phyloP scores from a whole-genome alignment of 345 rosid species.

The Bruguiera parviflora region DNA sequence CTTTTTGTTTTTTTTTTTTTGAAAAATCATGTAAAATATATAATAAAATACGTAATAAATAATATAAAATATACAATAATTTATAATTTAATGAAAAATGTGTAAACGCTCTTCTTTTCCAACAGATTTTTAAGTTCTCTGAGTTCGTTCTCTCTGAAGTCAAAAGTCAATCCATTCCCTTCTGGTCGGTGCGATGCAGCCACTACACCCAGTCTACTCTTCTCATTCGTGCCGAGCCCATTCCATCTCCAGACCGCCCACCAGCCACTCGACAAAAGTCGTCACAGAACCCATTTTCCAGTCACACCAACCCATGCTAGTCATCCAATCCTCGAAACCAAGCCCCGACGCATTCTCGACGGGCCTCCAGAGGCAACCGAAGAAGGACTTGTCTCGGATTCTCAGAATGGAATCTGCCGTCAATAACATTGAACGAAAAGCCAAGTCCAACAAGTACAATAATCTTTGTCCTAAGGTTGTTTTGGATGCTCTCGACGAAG shows the following conservation, averaged over 20 bases:
- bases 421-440: slow-evolving; percentile 59
- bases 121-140: no score
- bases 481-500: slow-evolving; percentile 81
- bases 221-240: neutral
- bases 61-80: no score
- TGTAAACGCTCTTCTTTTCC: no score
- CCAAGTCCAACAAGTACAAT: slow-evolving; percentile 62
- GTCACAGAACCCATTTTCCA: slow-evolving; percentile 14
- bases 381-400: slow-evolving; percentile 58
- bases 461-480: slow-evolving; percentile 82
- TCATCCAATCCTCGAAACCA: slow-evolving; percentile 20
- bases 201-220: neutral
- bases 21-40: no score
- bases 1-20: no score
- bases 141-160: no score
- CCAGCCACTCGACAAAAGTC: slow-evolving; percentile 39
- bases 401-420: slow-evolving; percentile 69
- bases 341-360: slow-evolving; percentile 18
- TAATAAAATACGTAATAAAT: no score
- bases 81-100: no score
- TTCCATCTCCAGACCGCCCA: slow-evolving; percentile 20
- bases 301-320: slow-evolving; percentile 8
- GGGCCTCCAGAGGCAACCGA: slow-evolving; percentile 42
- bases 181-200: slow-evolving; percentile 14
- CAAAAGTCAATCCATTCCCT: no score